These are phyloP conservation scores for Herpetospermum pedunculosum DNA, from an alignment of 306 rosid species.

Conservation along the genomic window DNA sequence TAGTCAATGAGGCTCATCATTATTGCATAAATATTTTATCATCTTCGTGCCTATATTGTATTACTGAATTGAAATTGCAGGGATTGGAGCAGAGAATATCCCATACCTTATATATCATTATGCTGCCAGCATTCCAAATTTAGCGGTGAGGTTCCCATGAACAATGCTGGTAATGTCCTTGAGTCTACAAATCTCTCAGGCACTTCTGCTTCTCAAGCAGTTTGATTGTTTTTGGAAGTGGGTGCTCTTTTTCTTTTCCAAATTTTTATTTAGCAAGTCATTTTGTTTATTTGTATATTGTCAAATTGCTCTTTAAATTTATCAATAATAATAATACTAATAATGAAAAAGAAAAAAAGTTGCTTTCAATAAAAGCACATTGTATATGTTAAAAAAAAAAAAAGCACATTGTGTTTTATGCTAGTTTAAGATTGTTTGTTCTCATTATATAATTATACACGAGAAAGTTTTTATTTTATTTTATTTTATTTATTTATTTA, in stretches of 20 bases:
- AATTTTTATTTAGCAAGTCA: background rate
- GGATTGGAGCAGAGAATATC: slow-evolving; percentile 32
- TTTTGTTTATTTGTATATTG: background rate
- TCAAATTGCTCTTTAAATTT: background rate
- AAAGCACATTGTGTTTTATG: too few species aligned
- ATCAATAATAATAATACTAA: background rate
- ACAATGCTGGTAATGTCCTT: slow-evolving; percentile 35
- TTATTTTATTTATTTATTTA: background rate
- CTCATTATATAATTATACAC: background rate
- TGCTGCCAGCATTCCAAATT: slow-evolving; percentile 62
- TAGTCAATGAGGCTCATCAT: background rate
- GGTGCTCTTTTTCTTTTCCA: background rate
- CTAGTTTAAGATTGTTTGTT: background rate
- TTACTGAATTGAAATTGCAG: slow-evolving; percentile 40
- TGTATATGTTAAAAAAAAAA: too few species aligned
- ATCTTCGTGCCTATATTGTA: slow-evolving; percentile 1
- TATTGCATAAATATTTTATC: slow-evolving; percentile 1
- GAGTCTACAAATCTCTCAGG: slow-evolving; percentile 21
- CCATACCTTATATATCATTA: slow-evolving; percentile 52
- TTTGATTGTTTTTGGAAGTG: slow-evolving; percentile 14
- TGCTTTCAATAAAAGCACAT: background rate
- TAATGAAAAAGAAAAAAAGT: background rate
- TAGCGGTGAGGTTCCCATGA: slow-evolving; percentile 60
- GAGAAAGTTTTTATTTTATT: background rate
- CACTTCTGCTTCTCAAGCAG: slow-evolving; percentile 24